Base-by-base conservation (phyloP, 1,284 basidiomycete genomes). In the Ustilago shanxiensis region DNA sequence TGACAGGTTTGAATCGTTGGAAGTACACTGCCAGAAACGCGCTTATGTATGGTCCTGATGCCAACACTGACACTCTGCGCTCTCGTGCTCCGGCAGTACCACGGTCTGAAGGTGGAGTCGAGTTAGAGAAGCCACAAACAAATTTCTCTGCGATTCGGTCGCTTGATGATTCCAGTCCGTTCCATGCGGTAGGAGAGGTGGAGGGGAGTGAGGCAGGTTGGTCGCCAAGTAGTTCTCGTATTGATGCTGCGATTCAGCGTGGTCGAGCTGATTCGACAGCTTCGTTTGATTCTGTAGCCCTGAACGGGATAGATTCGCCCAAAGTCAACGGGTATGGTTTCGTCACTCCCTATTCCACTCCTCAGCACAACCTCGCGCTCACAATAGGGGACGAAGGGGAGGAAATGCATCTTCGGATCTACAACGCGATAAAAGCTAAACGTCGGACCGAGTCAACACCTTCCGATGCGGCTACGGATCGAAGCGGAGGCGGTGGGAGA, bases 311-410 rank as follows among this genome's bases (percentile, higher is more conserved):
- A 16, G 59, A 65, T 0, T 60, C 74, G 16, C 81, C 80, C 0
- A 70, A 61, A 11, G 77, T 85, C 13, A 67, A 64, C 35, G 83
- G 82, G 7, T 85, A 77, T 44, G 72, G 73, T 11, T 85, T 82
- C 45, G 82, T 85, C 13, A 73, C 67, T 3, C 79, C 79, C 3
- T 60, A 68, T 35, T 65, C 62, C 0, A 72, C 74, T 6, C 72
- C 81, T 2, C 60, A 54, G 1, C 63, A 67, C 10, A 52, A 22
- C 13, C 51, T 24, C 18, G n/a, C 22, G n/a, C n/a, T n/a, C 8
- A 10, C 8, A 16, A 11, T 22, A 45, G 26, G 24, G 5, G 49
- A 10, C 22, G 31, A 29, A 10, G 57, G 66, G 13, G 66, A 68
- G 3, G 55, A 70, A 2, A 29, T 69, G 51, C 60, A 70, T 26